Evolutionary conservation across 2,329 filamentous ascomycete species (phyloP).

Genomic region (Nemania diffusa): DNA sequence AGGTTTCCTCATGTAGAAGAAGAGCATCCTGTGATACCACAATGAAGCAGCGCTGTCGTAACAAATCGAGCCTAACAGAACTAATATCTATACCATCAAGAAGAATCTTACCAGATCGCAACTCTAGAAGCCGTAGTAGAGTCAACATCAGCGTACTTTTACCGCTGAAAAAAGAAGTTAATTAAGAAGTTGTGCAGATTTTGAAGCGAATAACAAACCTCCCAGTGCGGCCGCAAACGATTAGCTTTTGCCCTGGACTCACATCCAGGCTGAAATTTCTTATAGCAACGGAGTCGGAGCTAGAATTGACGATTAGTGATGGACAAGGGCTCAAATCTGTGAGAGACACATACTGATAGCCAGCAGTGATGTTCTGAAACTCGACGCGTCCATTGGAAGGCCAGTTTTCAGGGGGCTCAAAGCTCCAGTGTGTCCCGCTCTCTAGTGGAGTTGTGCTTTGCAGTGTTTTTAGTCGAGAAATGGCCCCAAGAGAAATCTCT

Average conservation of each 20-base stretch:
- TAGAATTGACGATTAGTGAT: constrained; percentile 19
- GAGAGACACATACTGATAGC: constrained; percentile 43
- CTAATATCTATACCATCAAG: constrained; percentile 48
- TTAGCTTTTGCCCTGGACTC: constrained; percentile 57
- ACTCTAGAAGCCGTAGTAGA: constrained; percentile 43
- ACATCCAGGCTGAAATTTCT: constrained; percentile 44
- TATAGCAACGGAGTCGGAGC: constrained; percentile 41
- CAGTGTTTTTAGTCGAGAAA: constrained; percentile 49
- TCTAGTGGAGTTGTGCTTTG: constrained; percentile 43
- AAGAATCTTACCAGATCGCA: constrained; percentile 42
- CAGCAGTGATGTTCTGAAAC: constrained; percentile 45
- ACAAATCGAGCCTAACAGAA: constrained; percentile 34
- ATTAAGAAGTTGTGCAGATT: neutral
- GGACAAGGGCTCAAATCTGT: neutral
- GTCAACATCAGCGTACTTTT: constrained; percentile 49
- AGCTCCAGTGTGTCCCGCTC: constrained; percentile 11
- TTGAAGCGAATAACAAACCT: constrained; percentile 17
- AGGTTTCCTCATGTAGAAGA: constrained; percentile 40
- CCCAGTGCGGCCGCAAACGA: constrained; percentile 65
- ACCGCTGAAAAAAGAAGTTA: too few relatives aligned
- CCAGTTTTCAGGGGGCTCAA: constrained; percentile 40
- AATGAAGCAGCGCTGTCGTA: constrained; percentile 48
- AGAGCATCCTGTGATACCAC: constrained; percentile 48
- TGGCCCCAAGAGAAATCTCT: constrained; percentile 51
- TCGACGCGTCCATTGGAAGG: constrained; percentile 44